A percentile compares a stretch with the other conserved stretches of the same genome.
Conservation (phyloP, 169 alveolate species). For the Babesia bovis region DNA sequence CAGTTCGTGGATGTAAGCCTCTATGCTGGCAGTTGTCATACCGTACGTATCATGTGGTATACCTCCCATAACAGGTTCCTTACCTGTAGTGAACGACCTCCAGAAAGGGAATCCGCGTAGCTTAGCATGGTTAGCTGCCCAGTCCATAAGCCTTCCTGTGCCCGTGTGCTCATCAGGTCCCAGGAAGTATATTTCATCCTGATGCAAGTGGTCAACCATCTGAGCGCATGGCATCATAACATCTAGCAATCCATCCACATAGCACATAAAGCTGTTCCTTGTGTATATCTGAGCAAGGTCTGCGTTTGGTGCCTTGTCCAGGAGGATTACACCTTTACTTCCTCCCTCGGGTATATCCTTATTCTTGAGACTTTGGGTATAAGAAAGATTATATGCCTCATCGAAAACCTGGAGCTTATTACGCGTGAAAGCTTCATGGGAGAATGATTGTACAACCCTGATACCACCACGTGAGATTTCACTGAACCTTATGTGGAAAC, state of each 20-base stretch:
- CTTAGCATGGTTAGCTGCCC: conserved; percentile 82
- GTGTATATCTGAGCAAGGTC: conserved; percentile 47
- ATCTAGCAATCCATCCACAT: conserved; percentile 70
- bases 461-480: conserved; percentile 83
- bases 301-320: conserved; percentile 55
- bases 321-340: conserved; percentile 80
- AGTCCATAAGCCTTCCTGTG: conserved; percentile 84
- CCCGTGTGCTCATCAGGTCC: conserved; percentile 84
- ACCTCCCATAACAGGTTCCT: conserved; percentile 82
- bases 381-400: conserved; percentile 81
- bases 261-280: conserved; percentile 70
- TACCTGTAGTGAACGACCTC: conserved; percentile 87
- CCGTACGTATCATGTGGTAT: conserved; percentile 87
- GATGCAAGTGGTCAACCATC: conserved; percentile 63
- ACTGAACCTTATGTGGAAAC: conserved; percentile 80
- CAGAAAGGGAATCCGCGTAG: conserved; percentile 73
- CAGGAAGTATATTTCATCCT: conserved; percentile 64
- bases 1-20: conserved; percentile 67
- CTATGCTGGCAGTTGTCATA: conserved; percentile 83
- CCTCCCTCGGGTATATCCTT: conserved; percentile 87
- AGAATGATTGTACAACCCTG: conserved; percentile 78
- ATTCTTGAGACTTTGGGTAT: conserved; percentile 81
- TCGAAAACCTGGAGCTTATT: conserved; percentile 75
- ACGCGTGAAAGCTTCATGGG: conserved; percentile 73
- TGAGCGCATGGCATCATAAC: conserved; percentile 55